Base-by-base conservation (phyloP, 2,329 filamentous ascomycete species). In the Penicillium sp. region DNA sequence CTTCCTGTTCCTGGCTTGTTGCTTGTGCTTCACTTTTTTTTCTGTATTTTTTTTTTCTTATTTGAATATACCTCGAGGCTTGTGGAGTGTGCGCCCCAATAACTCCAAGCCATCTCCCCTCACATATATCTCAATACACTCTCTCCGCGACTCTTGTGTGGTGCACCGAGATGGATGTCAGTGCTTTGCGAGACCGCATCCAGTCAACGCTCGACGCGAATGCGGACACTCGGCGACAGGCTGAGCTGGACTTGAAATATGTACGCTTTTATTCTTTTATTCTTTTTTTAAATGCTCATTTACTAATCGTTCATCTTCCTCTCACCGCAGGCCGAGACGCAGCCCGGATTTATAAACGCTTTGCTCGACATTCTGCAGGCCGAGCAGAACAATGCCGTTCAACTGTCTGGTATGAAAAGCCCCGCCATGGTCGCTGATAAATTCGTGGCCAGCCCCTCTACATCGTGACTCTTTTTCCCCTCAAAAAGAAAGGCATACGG, bases 291-390 rank as follows among this genome's bases (percentile, higher is more conserved):
- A 46, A 52, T 61, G 58, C 57, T 53, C 33, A 20, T 57, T 50
- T 57, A 49, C 56, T 42, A 42, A 42, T 42, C 38, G 16, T 57
- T 63, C 47, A 63, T 53, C 7, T 50, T 20, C n/a, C 9, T 47
- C 33, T 50, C 56, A n/a, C n/a, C n/a, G n/a, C 67, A 97, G 91
- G 91, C 94, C 71, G 93, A 97, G 79, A 86, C 90, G 66, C 87
- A 92, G 74, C 81, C 89, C 60, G 92, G 92, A 63, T 97, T 99
- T 75, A 88, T 90, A 71, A 90, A 94, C 74, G 90, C 90, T 66
- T 85, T 97, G 61, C 81, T 97, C 68, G 90, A 95, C 71, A 91
- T 99, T 68, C 81, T 97, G 65, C 88, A 95, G 77, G 83, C 84
- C 60, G 94, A 99, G 77, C 89, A 92, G 76, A 89, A 96, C 65